Base-by-base conservation (phyloP, 257 asterid species). In the Craterostigma plantagineum region DNA sequence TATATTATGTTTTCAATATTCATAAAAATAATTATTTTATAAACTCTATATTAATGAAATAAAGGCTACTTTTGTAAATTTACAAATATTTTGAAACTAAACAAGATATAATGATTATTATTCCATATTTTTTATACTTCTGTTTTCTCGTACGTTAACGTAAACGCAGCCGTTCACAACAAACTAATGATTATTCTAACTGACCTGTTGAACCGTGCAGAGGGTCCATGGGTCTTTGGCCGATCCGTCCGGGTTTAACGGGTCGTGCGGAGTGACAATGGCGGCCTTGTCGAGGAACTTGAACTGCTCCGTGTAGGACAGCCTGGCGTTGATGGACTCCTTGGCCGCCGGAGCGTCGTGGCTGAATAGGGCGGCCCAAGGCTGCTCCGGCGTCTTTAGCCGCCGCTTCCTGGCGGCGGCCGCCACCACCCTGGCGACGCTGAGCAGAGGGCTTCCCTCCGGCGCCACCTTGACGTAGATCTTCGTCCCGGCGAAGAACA, bases 211-310 rank as follows among this genome's bases (percentile, higher is more conserved):
- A 58, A 82, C 10, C 48, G 70, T 79, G 70, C 85, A 76, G 2
- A 82, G 77, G 1, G 51, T 52, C 98, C 98, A 82, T 15, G 71
- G 75, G 43, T 82, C 42, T 0, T 57, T 58, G 9, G 70, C 42
- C 3, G 77, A 56, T 10, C 95, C 98, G 51, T 87, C 92, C 34
- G 70, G 36, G 1, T 59, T 72, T 17, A 69, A 33, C 16, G 46
- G 44, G 50, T 86, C 97, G 14, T 61, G 60, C 33, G 71, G 38
- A 0, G 72, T 64, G 18, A 43, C 10, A 0, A 86, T 76, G 8
- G 94, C 94, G 7, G 92, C 92, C 54, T 78, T 86, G 68, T 86
- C 87, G 9, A 86, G 80, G 51, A 58, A 81, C 91, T 77, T 65
- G 83, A 77, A 81, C 33, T 77, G 91, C 7, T 63, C 58, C 0